Evolutionary conservation across 2,329 filamentous ascomycete genomes (phyloP).

Genomic region (Aspergillus ruber): DNA sequence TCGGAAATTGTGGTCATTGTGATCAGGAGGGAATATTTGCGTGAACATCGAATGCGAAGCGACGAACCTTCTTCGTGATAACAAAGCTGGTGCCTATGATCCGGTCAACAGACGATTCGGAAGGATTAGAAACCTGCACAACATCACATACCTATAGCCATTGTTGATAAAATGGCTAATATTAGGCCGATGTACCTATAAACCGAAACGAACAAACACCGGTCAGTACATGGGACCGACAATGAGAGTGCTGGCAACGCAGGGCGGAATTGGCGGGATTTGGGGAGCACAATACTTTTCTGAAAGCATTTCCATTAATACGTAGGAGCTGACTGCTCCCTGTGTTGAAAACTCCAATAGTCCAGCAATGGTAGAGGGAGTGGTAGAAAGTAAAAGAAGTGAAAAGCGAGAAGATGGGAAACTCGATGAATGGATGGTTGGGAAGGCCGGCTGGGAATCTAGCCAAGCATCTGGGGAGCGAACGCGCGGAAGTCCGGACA

Average conservation of each 20-base stretch:
- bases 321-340: constrained; percentile 34
- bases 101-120: not conserved
- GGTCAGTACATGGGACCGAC: constrained; percentile 4
- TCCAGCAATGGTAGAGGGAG: constrained; percentile 12
- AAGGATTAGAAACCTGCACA: not conserved
- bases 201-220: constrained; percentile 12
- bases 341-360: constrained; percentile 25
- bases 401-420: not conserved
- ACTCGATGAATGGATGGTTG: not conserved
- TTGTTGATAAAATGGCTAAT: constrained; percentile 42
- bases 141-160: constrained; percentile 38
- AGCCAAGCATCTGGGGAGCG: constrained; percentile 13
- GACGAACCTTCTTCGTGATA: constrained; percentile 89
- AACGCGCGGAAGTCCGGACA: too few species aligned
- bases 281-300: constrained; percentile 32
- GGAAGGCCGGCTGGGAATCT: constrained; percentile 2
- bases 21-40: not conserved
- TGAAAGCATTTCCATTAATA: constrained; percentile 32
- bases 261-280: constrained; percentile 1
- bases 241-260: constrained; percentile 8
- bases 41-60: constrained; percentile 2
- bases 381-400: not conserved
- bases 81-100: constrained; percentile 83
- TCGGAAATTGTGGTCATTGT: not conserved
- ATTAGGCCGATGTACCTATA: constrained; percentile 42